Base-by-base conservation (phyloP, 2,329 filamentous ascomycete genomes). In the Xylaria sp. region DNA sequence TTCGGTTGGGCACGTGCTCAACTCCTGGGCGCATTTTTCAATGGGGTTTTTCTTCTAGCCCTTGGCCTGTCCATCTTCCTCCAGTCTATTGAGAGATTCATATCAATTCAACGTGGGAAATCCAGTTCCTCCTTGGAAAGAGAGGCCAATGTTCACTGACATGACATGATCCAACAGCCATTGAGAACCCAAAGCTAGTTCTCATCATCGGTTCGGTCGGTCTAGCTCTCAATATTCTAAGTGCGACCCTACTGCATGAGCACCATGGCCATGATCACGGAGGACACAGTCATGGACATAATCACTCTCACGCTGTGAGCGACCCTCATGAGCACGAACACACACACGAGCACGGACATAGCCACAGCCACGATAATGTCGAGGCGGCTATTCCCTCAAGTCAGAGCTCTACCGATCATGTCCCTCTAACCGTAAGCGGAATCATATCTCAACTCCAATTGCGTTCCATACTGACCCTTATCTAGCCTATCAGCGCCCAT, bases 21-120 rank as follows among this genome's bases (percentile, higher is more conserved):
- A n/a, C 78, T 93, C 0, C 82, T 94, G 0, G 92, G 92, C 4
- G 90, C 91, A 24, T 94, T 94, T 78, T 94, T 94, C 84, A 94
- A 94, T 74, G 92, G 92, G 14, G 89, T 90, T 1, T 92, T 94
- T 67, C 84, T 94, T 1, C 79, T 93, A 17, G 91, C 90, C 0
- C 81, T 94, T 1, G 90, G 90, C 0, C 79, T 93, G 42, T 93
- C 90, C 77, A 92, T 94, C 58, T 85, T 91, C 39, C 80, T 94
- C 2, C 92, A 94, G 75, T 89, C 91, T 0, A 84, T 94, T 59
- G 90, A 94, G 78, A 83, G 91, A 42, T 93, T 93, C 74, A 82
- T 90, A 21, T 81, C 84, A 3, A 75, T 90, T 3, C 78, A 87
- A 69, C 79, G 86, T 88, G 75, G 69, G 83, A 11, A 27, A 24